Conservation (phyloP, 208 protist genomes). For the Crithidia sp. region DNA sequence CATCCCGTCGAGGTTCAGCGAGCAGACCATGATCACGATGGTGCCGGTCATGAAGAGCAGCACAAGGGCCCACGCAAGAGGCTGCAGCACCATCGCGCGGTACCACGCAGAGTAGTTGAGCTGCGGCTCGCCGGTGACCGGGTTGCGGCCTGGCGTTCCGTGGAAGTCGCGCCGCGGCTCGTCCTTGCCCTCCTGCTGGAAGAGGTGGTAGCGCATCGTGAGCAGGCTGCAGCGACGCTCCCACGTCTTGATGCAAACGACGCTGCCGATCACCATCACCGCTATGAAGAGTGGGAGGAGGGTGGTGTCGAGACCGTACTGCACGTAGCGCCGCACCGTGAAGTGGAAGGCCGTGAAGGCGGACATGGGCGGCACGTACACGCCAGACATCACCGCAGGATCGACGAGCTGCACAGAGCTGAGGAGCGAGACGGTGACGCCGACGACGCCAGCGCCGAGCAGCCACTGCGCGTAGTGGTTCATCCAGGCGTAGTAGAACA, state of each 20-base stretch:
- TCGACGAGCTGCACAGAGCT: slow-evolving; percentile 25
- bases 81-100: slow-evolving; percentile 43
- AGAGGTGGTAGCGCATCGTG: slow-evolving; percentile 47
- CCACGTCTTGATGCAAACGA: slow-evolving; percentile 72
- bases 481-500: slow-evolving; percentile 87
- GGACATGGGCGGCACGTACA: neutral
- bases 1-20: slow-evolving; percentile 61
- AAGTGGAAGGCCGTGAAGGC: slow-evolving; percentile 9
- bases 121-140: slow-evolving; percentile 49
- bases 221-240: slow-evolving; percentile 52
- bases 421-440: slow-evolving; percentile 28
- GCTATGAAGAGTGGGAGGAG: slow-evolving; percentile 43
- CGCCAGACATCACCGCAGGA: slow-evolving; percentile 6
- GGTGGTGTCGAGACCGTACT: slow-evolving; percentile 20
- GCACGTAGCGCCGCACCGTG: slow-evolving; percentile 7
- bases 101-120: slow-evolving; percentile 54
- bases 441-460: slow-evolving; percentile 38
- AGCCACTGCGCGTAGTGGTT: slow-evolving; percentile 73
- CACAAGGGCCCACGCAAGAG: slow-evolving; percentile 44
- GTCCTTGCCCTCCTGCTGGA: slow-evolving; percentile 49
- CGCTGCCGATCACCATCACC: slow-evolving; percentile 54
- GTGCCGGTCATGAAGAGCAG: slow-evolving; percentile 43
- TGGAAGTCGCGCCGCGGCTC: slow-evolving; percentile 49
- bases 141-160: slow-evolving; percentile 34
- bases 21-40: slow-evolving; percentile 48